Evolutionary conservation across 768 basidiomycete species (phyloP), one percentile per base, ranked within the genome.

Genomic region (Tulasnella sp.): DNA sequence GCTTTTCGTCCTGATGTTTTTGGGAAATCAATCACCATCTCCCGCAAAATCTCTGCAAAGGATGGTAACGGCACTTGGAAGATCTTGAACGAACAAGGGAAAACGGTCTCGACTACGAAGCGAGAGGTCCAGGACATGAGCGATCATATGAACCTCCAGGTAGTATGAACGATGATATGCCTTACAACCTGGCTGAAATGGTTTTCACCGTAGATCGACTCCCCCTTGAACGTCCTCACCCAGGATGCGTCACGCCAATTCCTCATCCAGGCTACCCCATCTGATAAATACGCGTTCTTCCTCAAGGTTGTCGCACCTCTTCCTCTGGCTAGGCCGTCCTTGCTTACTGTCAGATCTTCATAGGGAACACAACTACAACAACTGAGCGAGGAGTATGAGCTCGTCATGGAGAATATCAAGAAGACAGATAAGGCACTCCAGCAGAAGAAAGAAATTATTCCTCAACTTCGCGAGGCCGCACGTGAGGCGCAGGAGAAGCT

Each of bases 131-230:
- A 85, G 15, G 79, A 83, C 1, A 97, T 99, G 49, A 85, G 85
- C 64, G 89, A 94, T 66, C 85, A 91, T 62, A 94, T 96, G 84
- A 91, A 91, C 64, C 88, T 99, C 55, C 91, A 94, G 66, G 66
- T 71, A 31, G n/a, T 4, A 6, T 43, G 17, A 31, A 17, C 27
- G n/a, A 9, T 60, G n/a, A 27, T 27, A n/a, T 35, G 46, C 11
- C 34, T 6, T 39, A n/a, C 6, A 31, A 15, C 19, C 5, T 35
- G 15, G 21, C 41, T 29, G 23, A 56, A 19, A 9, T 25, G 11
- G 1, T 34, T 36, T 40, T 23, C 2, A 29, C n/a, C 41, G 12
- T 34, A 63, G 61, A 88, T 96, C 59, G 91, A 96, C 67, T 93
- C 93, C 65, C 94, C 93, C 1, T 82, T 97, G 81, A 97, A 89